phyloP scores from a whole-genome alignment of 208 protist genomes.

The Acanthamoeba castellanii region DNA sequence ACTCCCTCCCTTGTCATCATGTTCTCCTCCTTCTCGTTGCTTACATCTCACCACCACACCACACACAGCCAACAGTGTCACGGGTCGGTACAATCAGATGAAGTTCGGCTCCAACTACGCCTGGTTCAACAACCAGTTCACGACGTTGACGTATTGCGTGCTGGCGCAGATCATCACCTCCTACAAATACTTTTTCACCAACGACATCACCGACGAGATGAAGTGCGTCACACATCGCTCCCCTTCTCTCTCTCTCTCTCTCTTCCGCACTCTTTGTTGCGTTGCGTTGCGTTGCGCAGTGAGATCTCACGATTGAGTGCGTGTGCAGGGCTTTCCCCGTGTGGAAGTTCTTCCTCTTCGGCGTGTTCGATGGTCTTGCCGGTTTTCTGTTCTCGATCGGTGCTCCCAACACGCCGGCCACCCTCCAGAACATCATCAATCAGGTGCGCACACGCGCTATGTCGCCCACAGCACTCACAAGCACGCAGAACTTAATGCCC shows the following conservation, averaged over 20 bases:
- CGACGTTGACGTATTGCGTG: constrained; percentile 26
- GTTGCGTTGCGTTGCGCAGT: too few species aligned
- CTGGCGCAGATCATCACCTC: constrained; percentile 54
- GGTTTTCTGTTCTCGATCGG: constrained; percentile 61
- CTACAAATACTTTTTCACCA: constrained; percentile 71
- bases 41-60: background rate
- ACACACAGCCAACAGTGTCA: constrained; percentile 45
- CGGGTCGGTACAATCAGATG: constrained; percentile 57
- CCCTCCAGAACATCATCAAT: constrained; percentile 62
- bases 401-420: constrained; percentile 57
- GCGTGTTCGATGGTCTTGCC: constrained; percentile 49
- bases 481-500: too few species aligned
- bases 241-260: background rate
- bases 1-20: background rate
- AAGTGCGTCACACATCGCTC: background rate
- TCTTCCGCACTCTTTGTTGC: background rate
- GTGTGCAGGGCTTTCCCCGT: constrained; percentile 35
- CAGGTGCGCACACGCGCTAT: background rate
- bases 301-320: background rate
- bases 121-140: constrained; percentile 67
- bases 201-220: constrained; percentile 65
- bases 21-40: background rate
- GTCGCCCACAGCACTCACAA: too few species aligned
- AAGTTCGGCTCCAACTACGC: constrained; percentile 36
- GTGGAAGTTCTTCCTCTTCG: constrained; percentile 69